Conservation (phyloP, 495 filamentous ascomycete species). For the Platismatia glauca region DNA sequence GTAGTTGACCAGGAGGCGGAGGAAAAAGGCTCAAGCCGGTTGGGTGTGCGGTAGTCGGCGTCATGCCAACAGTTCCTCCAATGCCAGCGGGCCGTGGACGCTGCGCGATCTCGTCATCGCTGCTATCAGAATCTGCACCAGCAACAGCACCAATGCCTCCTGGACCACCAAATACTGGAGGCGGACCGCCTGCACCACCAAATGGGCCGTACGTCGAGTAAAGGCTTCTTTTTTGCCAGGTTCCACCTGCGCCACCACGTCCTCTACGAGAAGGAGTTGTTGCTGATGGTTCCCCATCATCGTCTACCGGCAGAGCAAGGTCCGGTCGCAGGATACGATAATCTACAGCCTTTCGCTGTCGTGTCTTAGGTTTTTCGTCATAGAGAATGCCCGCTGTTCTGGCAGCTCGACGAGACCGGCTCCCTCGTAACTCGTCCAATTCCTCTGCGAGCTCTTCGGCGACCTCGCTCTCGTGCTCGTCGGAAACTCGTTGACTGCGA, state of each 20-base stretch:
- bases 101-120: constrained; percentile 73
- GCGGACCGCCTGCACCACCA: constrained; percentile 66
- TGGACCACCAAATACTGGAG: constrained; percentile 67
- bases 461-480: constrained; percentile 36
- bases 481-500: constrained; percentile 47
- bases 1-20: constrained; percentile 46
- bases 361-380: constrained; percentile 45
- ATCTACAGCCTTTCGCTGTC: constrained; percentile 53
- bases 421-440: constrained; percentile 55
- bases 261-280: constrained; percentile 62
- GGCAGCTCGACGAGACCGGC: constrained; percentile 43
- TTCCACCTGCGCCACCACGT: constrained; percentile 40
- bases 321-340: constrained; percentile 73
- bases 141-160: constrained; percentile 66
- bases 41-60: constrained; percentile 57
- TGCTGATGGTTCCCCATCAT: constrained; percentile 56
- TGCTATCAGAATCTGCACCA: constrained; percentile 87
- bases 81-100: constrained; percentile 41
- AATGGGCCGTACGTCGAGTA: constrained; percentile 87
- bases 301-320: constrained; percentile 53
- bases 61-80: constrained; percentile 63
- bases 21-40: constrained; percentile 43
- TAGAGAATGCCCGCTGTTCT: constrained; percentile 46
- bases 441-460: constrained; percentile 76
- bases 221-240: constrained; percentile 65